Base-by-base conservation (phyloP, 2,329 filamentous ascomycete species). In the Teratosphaeria nubilosa region DNA sequence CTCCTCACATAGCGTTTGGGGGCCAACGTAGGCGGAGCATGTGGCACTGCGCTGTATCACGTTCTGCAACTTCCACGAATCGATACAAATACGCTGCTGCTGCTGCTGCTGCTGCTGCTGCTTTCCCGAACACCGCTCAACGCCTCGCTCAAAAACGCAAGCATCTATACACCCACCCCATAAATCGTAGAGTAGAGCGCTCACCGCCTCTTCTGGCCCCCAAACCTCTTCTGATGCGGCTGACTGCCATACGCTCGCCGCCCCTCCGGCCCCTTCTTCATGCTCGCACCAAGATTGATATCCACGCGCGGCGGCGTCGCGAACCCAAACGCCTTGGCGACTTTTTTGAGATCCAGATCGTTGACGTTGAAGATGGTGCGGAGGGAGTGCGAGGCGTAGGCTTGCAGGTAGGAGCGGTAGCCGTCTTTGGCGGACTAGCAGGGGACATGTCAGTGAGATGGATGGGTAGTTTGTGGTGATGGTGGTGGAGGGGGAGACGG, bases 351-450 rank as follows among this genome's bases (percentile, higher is more conserved):
- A 70, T 95, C 90, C 13, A 94, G 78, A 70, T 90, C 89, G 72
- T 90, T 80, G 56, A 95, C 84, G 72, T 92, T 88, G 70, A 92
- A 95, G 41, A 95, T 86, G n/a, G 85, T 87, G 30, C 90, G 83
- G 59, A 94, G 78, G 65, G 83, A 86, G 75, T 92, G 94, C 59
- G 86, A 91, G 24, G 92, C 91, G 71, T 99, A 99, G 0, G 94
- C 92, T 73, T 97, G 91, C 25, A 99, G 82, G 73, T 99, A 99
- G 22, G 88, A 90, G 60, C 89, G 83, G 77, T 94, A 95, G 3
- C 89, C 83, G 64, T 86, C 83, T 71, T 86, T 86, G 51, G 83
- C 83, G 32, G 82, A 84, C 79, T 83, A 63, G 50, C 22, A 48
- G 6, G n/a, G 10, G 24, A 14, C 13, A 10, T 27, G 53, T 59